phyloP scores from a whole-genome alignment of 1,284 basidiomycete genomes.

The Mrakiaceae sp. region DNA sequence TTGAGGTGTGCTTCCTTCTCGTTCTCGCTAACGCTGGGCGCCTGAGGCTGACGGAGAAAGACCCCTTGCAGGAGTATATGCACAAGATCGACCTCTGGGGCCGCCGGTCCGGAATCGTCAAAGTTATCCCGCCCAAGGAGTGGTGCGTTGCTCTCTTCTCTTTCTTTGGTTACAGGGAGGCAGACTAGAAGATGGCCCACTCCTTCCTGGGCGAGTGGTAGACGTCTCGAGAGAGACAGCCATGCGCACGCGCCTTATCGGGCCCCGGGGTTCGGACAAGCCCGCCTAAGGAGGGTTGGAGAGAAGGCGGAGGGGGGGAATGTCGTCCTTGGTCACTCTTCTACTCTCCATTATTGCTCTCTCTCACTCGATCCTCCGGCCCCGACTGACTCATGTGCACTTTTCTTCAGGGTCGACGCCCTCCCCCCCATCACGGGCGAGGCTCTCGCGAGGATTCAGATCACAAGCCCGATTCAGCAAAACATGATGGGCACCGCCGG shows the following conservation, averaged over 20 bases:
- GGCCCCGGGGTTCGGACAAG: not conserved
- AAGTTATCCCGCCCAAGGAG: conserved; percentile 83
- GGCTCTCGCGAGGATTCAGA: conserved; percentile 51
- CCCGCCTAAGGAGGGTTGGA: conserved; percentile 5
- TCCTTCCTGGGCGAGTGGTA: too few species aligned
- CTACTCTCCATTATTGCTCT: not conserved
- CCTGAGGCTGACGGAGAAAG: conserved; percentile 5
- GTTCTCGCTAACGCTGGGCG: too few species aligned
- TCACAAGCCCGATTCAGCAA: conserved; percentile 82
- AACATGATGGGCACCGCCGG: conserved; percentile 75
- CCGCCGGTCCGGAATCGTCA: conserved; percentile 74
- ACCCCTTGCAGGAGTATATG: conserved; percentile 79
- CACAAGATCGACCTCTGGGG: conserved; percentile 78
- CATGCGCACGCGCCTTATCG: too few species aligned
- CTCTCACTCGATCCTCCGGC: not conserved
- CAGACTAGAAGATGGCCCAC: too few species aligned
- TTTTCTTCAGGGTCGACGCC: conserved; percentile 48
- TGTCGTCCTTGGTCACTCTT: not conserved
- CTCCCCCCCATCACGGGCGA: conserved; percentile 57
- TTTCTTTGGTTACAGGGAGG: too few species aligned
- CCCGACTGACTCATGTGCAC: not conserved
- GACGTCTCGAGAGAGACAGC: too few species aligned
- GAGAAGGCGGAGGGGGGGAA: not conserved
- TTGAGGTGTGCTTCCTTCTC: conserved; percentile 34
- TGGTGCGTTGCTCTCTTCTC: conserved; percentile 45